Evolutionary conservation across 2,329 filamentous ascomycete genomes (phyloP), one percentile per base, ranked within the genome.

Genomic region (Parastagonospora nodorum): DNA sequence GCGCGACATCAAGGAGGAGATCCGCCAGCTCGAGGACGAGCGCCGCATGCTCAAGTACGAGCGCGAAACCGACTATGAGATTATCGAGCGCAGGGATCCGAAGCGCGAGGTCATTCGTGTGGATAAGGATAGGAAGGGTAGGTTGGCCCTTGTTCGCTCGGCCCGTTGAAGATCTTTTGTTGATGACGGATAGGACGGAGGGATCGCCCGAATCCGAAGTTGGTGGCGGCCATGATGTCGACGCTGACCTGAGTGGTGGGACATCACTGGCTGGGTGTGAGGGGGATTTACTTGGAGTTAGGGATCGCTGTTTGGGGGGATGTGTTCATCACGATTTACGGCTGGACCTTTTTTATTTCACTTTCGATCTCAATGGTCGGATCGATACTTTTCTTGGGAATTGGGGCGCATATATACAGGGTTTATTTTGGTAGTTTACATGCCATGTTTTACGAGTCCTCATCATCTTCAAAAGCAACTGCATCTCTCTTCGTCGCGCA

Each of bases 121-220:
- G 66, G 89, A 91, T 77, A 91, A 89, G 81, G 91, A 97, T 78
- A 88, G 88, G 81, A 94, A 90, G 92, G 92, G 92, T 95, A 94
- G 88, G 89, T 87, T 94, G 85, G 85, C 87, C 80, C 86, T 92
- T 78, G 89, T 88, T 79, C 84, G 90, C 75, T 89, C 88, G 69
- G 85, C 86, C 78, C 82, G 85, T 68, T 75, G 58, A 62, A 63
- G 19, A 24, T 5, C 55, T 43, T 61, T 71, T 73, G 71, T 76
- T 68, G 50, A 60, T 67, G 62, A 54, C 55, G 68, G 54, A 66
- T 64, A 72, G 71, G 60, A 57, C 68, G 68, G 57, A 65, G 61
- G 54, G 67, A 69, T 51, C 53, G 55, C 40, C 73, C 73, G 40
- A 75, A 76, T 51, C 74, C 75, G 16, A 77, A 75, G 63, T 57